These are phyloP conservation scores for Xerocomus potaroensis DNA, from an alignment of 768 basidiomycete species.

Conservation along the genomic window DNA sequence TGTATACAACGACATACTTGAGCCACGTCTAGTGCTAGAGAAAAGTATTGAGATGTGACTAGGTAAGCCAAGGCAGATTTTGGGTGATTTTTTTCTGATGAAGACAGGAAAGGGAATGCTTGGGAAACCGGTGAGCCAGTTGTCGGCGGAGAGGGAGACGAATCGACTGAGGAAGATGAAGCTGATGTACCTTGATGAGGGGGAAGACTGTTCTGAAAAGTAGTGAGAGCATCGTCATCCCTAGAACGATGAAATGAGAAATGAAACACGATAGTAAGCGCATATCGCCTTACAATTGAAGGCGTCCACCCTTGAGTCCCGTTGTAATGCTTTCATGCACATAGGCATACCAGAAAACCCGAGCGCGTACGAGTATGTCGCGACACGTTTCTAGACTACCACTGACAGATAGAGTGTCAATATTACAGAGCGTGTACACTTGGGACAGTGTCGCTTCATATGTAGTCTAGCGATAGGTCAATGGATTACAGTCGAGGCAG, in stretches of 20 bases:
- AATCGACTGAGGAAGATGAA: conserved; percentile 29
- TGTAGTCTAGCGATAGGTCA: conserved; percentile 45
- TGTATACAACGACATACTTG: conserved; percentile 77
- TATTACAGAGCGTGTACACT: conserved; percentile 67
- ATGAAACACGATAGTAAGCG: not conserved
- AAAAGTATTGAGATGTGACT: conserved; percentile 56
- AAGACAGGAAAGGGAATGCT: conserved; percentile 21
- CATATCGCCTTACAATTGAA: conserved; percentile 58
- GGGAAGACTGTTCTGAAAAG: conserved; percentile 65
- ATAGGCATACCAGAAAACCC: conserved; percentile 88
- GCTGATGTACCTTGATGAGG: conserved; percentile 32
- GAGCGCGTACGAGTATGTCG: conserved; percentile 58
- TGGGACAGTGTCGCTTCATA: conserved; percentile 84
- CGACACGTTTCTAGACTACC: conserved; percentile 53
- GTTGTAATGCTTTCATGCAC: conserved; percentile 81
- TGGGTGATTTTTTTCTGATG: conserved; percentile 24
- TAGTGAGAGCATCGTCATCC: conserved; percentile 68
- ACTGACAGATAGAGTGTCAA: conserved; percentile 41
- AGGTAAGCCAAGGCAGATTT: conserved; percentile 43
- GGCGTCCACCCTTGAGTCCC: conserved; percentile 79
- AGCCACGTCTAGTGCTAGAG: conserved; percentile 71
- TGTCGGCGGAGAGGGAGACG: conserved; percentile 33
- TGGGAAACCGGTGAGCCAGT: conserved; percentile 21
- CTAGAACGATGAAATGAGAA: conserved; percentile 34
- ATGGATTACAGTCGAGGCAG: not conserved